Evolutionary conservation across 2,329 filamentous ascomycete genomes (phyloP).

Genomic region (Ascochyta rabiei): DNA sequence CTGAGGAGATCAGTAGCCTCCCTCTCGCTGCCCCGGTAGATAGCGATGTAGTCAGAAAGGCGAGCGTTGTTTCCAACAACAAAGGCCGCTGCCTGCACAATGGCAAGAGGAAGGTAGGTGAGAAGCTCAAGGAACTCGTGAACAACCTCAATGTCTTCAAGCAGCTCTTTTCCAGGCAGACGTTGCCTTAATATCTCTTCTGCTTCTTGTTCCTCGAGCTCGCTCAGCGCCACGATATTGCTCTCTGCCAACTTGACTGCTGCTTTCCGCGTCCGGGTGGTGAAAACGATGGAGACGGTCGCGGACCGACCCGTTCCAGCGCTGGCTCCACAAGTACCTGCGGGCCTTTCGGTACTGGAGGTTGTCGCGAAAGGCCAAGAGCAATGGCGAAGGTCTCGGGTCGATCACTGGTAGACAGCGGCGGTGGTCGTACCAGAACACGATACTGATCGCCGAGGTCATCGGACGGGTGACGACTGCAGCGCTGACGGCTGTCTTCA

Average conservation of each 20-base stretch:
- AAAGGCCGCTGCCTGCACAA: no score
- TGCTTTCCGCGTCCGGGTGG: no score
- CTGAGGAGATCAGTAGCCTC: no score
- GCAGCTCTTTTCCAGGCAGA: no score
- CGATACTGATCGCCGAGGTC: not conserved
- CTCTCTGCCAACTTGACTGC: not conserved
- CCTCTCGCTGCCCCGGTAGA: no score
- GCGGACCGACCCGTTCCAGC: not conserved
- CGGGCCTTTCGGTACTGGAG: not conserved
- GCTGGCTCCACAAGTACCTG: not conserved
- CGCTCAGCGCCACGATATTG: not conserved
- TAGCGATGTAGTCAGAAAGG: no score
- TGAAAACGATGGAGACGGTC: slow-evolving; percentile 32
- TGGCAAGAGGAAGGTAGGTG: no score
- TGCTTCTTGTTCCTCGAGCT: not conserved
- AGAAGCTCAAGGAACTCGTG: no score
- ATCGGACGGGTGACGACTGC: not conserved
- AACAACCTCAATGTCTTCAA: no score
- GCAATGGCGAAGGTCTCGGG: not conserved
- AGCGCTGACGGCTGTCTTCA: not conserved
- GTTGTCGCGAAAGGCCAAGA: not conserved
- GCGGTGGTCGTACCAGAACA: not conserved
- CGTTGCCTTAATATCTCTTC: no score
- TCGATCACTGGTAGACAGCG: not conserved
- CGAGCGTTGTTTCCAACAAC: no score